Evolutionary conservation across 1,139 yeast species (phyloP).

Genomic region (Debaryomyces sp.): DNA sequence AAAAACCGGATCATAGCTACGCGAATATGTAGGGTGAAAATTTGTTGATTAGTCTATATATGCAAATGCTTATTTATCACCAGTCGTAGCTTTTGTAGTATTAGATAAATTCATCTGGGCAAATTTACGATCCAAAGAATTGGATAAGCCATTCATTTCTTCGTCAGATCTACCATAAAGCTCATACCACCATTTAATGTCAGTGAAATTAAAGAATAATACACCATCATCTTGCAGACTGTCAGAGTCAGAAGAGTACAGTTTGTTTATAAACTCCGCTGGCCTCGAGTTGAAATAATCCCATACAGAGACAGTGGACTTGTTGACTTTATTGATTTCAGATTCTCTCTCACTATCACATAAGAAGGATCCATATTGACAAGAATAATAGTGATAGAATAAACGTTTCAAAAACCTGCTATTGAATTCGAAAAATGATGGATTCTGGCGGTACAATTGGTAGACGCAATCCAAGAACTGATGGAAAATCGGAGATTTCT

Average conservation of each 20-base stretch:
- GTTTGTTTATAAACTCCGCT: constrained; percentile 65
- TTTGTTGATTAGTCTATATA: constrained; percentile 1
- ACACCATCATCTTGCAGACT: constrained; percentile 46
- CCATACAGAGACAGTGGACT: constrained; percentile 82
- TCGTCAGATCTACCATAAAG: constrained; percentile 74
- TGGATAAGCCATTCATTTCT: constrained; percentile 72
- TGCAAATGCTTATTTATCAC: constrained; percentile 4
- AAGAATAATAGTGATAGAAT: constrained; percentile 85
- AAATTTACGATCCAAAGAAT: constrained; percentile 46
- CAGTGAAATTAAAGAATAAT: constrained; percentile 66
- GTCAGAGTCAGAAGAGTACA: constrained; percentile 31
- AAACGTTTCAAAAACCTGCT: constrained; percentile 84
- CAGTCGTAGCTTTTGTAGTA: neutral
- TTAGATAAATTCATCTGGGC: constrained; percentile 34
- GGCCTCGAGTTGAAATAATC: constrained; percentile 83
- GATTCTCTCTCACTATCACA: constrained; percentile 72
- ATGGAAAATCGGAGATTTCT: constrained; percentile 86
- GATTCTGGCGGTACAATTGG: constrained; percentile 74
- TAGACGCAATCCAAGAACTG: constrained; percentile 90
- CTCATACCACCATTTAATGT: constrained; percentile 87
- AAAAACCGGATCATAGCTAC: neutral
- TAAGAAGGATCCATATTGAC: constrained; percentile 92
- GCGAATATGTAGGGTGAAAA: neutral
- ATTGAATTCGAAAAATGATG: constrained; percentile 78
- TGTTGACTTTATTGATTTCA: constrained; percentile 33